Base-by-base conservation (phyloP, 2,329 filamentous ascomycete genomes). In the Aspergillus tubingensis region DNA sequence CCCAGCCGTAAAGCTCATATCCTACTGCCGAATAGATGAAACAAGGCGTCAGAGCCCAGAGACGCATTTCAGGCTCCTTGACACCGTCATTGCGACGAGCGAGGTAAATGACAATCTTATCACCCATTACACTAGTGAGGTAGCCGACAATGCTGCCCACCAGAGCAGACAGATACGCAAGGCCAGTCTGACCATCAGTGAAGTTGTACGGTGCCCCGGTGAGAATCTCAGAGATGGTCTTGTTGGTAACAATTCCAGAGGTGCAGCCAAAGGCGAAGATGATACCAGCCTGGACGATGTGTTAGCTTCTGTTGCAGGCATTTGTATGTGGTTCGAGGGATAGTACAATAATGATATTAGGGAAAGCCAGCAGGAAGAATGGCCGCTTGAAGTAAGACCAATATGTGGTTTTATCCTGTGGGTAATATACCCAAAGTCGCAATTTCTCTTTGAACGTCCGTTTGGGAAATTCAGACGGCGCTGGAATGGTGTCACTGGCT, bases 251-350 rank as follows among this genome's bases (percentile, higher is more conserved):
- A 7, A 54, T 54, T 2, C 52, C 52, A 15, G 52, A 43, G 23
- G 52, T 54, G 23, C 52, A 54, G 38, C 52, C 52, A 43, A 54
- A 51, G n/a, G 48, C 48, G 25, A 51, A 51, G 15, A 51, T 51
- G 23, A 51, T 51, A 32, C 48, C 48, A 36, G 48, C 48, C 48
- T 51, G 13, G 1, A 30, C 5, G 6, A 15, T 10, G 11, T 30
- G 13, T 36, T 44, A 44, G 41, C 17, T 13, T 8, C 8, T 23
- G 41, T 21, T 4, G 10, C 8, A 44, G 6, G 4, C 10, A 5
- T 5, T 21, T 44, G 8, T 3, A 6, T 41, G 19, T 41, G 41
- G 5, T 10, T 23, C 5, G 13, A 7, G 41, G 17, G 41, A 13
- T 6, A 21, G 15, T 36, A 51, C 48, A 19, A 51, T 51, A 25